Evolutionary conservation across 306 rosid genomes (phyloP).

Genomic region (Crataegus laevigata): DNA sequence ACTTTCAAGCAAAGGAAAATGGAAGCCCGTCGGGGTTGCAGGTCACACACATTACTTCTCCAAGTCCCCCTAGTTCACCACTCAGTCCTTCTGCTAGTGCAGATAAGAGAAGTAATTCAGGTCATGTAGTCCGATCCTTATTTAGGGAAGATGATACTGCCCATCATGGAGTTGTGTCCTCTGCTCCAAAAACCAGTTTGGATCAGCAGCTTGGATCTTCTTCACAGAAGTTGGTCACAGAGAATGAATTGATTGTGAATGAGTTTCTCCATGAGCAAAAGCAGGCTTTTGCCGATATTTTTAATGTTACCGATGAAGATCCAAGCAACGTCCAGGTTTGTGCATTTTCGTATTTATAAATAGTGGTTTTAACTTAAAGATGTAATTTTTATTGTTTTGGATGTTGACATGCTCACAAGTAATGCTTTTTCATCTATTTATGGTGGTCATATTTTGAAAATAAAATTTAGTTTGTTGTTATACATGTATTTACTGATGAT

Average conservation of each 20-base stretch:
- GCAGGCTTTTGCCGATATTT: conserved; percentile 32
- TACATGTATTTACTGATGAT: background rate
- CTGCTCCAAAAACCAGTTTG: conserved; percentile 28
- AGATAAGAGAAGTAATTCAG: conserved; percentile 34
- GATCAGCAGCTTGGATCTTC: conserved; percentile 31
- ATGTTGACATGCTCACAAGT: background rate
- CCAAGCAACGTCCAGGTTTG: conserved; percentile 55
- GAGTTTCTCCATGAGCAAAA: conserved; percentile 68
- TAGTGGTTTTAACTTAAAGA: background rate
- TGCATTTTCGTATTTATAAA: conserved; percentile 4
- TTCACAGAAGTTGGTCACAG: conserved; percentile 35
- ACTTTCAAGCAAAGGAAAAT: conserved; percentile 45
- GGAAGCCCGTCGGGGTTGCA: conserved; percentile 39
- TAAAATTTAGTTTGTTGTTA: background rate
- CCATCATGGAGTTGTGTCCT: conserved; percentile 16
- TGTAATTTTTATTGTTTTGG: background rate
- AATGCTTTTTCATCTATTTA: background rate
- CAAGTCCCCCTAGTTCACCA: conserved; percentile 23
- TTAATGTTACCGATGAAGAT: conserved; percentile 36
- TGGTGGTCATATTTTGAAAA: background rate
- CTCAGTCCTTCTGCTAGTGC: conserved; percentile 23
- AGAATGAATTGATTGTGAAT: conserved; percentile 76
- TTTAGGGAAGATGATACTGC: conserved; percentile 47
- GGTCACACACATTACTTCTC: conserved; percentile 27
- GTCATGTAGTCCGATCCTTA: conserved; percentile 67